Evolutionary conservation across 495 filamentous ascomycete species (phyloP).

Genomic region (Neurospora sp.): DNA sequence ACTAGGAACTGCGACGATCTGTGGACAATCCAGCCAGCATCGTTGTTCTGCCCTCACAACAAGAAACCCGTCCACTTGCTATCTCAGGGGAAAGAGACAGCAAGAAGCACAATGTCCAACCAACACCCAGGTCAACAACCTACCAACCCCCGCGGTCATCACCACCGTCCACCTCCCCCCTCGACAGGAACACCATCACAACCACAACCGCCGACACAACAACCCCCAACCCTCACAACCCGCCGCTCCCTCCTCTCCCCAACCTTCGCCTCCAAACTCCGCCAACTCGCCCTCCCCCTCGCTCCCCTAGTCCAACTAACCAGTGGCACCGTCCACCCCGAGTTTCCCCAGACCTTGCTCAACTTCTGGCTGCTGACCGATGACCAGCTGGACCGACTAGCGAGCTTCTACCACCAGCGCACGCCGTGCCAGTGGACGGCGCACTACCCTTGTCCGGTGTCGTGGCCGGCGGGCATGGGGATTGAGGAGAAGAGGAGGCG

Average conservation of each 20-base stretch:
- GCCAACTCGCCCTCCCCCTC: conserved; percentile 40
- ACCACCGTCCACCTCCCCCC: background rate
- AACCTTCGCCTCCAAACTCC: conserved; percentile 31
- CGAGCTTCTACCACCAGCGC: conserved; percentile 66
- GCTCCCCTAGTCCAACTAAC: conserved; percentile 49
- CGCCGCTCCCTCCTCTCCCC: conserved; percentile 27
- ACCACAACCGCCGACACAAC: background rate
- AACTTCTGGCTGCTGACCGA: conserved; percentile 68
- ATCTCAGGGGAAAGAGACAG: background rate
- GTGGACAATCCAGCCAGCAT: background rate
- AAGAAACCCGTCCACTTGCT: background rate
- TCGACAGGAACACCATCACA: background rate
- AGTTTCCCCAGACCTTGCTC: conserved; percentile 57
- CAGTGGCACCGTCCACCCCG: conserved; percentile 49
- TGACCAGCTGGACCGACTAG: conserved; percentile 58
- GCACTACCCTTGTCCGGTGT: conserved; percentile 54
- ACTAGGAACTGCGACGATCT: background rate
- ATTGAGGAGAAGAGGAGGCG: conserved; percentile 50
- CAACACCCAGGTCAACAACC: background rate
- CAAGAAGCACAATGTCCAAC: background rate
- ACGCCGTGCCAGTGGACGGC: conserved; percentile 41
- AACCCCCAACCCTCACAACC: conserved; percentile 8
- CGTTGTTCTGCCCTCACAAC: background rate
- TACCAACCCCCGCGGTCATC: background rate
- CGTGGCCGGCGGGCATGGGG: conserved; percentile 26